These are phyloP conservation scores for Huntiella decipiens DNA, from an alignment of 2,329 filamentous ascomycete species.

Conservation along the genomic window DNA sequence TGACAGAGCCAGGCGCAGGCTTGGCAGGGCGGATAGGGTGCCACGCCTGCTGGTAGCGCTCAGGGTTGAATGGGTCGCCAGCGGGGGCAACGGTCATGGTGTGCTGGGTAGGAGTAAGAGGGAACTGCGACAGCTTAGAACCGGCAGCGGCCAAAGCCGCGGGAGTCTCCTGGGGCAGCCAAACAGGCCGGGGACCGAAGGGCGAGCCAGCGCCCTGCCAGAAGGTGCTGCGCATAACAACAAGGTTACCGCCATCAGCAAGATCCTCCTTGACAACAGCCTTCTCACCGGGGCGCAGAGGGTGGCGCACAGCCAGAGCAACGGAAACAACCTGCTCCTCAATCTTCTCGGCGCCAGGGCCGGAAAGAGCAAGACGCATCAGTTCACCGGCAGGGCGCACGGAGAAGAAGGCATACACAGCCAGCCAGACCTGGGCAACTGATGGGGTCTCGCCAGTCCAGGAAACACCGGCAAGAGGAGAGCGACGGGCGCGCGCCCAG, in stretches of 20 bases:
- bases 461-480: conserved; percentile 25
- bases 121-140: conserved; percentile 25
- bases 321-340: conserved; percentile 26
- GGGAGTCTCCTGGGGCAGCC: conserved; percentile 31
- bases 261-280: conserved; percentile 10
- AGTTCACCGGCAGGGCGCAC: conserved; percentile 28
- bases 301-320: conserved; percentile 30
- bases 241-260: conserved; percentile 17
- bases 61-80: conserved; percentile 23
- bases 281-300: conserved; percentile 19
- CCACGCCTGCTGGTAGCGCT: conserved; percentile 32
- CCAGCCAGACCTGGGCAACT: conserved; percentile 32
- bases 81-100: conserved; percentile 22
- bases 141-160: conserved; percentile 18
- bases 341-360: conserved; percentile 19
- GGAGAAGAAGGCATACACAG: conserved; percentile 33
- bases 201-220: conserved; percentile 54
- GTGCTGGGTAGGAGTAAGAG: conserved; percentile 29
- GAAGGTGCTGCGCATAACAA: conserved; percentile 36
- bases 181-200: conserved; percentile 42
- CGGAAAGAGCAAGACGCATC: conserved; percentile 27
- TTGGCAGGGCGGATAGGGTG: conserved; percentile 57
- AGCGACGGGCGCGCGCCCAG: conserved; percentile 36
- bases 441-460: conserved; percentile 27
- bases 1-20: conserved; percentile 46